Percentiles rank a stretch among this genome's conserved stretches.
Evolutionary conservation across 768 basidiomycete genomes (phyloP).

Genomic region (Tephrocybe sp.): DNA sequence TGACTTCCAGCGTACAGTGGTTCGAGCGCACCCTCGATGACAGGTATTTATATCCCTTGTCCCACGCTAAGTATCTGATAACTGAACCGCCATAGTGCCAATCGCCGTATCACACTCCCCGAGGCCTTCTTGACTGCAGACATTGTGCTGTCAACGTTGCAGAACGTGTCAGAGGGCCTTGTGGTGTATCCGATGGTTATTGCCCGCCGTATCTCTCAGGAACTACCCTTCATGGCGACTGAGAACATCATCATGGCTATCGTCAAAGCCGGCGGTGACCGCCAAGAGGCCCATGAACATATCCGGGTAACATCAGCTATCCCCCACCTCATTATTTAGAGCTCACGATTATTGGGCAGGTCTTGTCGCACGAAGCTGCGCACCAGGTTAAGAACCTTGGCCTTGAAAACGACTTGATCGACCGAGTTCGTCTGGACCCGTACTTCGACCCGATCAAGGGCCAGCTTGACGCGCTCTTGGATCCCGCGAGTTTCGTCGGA

Average conservation of each 20-base stretch:
- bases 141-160: constrained; percentile 92
- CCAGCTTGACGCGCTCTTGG: constrained; percentile 76
- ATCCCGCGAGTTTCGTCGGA: constrained; percentile 89
- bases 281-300: constrained; percentile 96
- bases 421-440: constrained; percentile 73
- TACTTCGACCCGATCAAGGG: constrained; percentile 90
- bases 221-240: constrained; percentile 99
- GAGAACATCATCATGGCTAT: constrained; percentile 99
- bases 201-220: constrained; percentile 86
- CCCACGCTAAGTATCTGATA: too few species aligned
- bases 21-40: constrained; percentile 98
- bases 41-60: constrained; percentile 56
- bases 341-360: constrained; percentile 38
- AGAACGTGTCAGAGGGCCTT: constrained; percentile 97
- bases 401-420: constrained; percentile 93
- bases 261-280: constrained; percentile 91
- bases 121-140: constrained; percentile 98
- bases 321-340: background rate
- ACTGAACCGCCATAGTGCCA: constrained; percentile 69
- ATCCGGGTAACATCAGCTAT: constrained; percentile 57
- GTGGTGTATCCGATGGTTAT: constrained; percentile 99
- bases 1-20: constrained; percentile 96
- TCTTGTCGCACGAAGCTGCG: constrained; percentile 93
- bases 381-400: constrained; percentile 94
- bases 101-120: constrained; percentile 93